Conservation (phyloP, 495 filamentous ascomycete genomes). For the Staphylotrichum longicolle region DNA sequence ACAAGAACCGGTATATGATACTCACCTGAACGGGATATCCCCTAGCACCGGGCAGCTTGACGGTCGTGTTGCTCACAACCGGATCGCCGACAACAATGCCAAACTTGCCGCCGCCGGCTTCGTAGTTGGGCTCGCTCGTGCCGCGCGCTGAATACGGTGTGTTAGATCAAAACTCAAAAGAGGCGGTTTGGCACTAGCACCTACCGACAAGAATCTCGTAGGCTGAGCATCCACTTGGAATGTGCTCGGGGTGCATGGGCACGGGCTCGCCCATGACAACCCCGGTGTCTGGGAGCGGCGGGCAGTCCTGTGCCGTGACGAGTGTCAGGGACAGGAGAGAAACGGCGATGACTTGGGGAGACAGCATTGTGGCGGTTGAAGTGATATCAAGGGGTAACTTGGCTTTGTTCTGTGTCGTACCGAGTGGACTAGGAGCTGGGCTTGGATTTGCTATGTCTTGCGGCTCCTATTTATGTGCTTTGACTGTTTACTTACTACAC, state of each 20-base stretch:
- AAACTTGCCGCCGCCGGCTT: slow-evolving; percentile 9
- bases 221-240: slow-evolving; percentile 8
- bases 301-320: neutral
- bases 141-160: neutral
- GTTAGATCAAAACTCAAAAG: neutral
- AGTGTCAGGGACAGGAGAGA: neutral
- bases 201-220: slow-evolving; percentile 13
- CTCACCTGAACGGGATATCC: slow-evolving; percentile 13
- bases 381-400: no score
- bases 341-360: neutral
- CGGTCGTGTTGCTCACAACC: slow-evolving; percentile 12
- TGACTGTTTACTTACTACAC: no score
- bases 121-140: slow-evolving; percentile 16
- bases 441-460: no score
- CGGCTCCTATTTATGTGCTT: no score
- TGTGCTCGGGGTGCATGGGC: slow-evolving; percentile 12
- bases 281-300: neutral
- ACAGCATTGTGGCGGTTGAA: slow-evolving; percentile 3
- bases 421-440: no score
- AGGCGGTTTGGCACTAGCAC: neutral
- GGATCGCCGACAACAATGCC: slow-evolving; percentile 14
- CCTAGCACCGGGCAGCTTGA: slow-evolving; percentile 11
- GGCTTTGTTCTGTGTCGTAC: no score
- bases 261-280: slow-evolving; percentile 6
- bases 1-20: no score